phyloP scores from a whole-genome alignment of 331 rosid species.

The Telfairia occidentalis region DNA sequence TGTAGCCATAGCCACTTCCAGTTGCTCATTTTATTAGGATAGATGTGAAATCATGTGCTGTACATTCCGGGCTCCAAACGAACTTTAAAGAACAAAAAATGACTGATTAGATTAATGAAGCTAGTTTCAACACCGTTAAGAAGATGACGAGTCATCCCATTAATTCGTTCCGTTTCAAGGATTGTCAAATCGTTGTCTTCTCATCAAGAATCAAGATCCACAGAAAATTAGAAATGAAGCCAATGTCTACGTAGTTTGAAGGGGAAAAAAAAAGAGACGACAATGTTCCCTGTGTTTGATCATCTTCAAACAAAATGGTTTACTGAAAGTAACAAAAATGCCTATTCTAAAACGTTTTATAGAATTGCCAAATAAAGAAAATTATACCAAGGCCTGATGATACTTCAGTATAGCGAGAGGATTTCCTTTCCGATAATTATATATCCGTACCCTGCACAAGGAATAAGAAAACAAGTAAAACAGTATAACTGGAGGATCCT shows the following conservation, averaged over 20 bases:
- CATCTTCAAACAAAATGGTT: background rate
- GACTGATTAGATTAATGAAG: background rate
- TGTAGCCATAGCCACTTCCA: background rate
- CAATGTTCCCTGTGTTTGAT: background rate
- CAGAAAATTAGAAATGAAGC: background rate
- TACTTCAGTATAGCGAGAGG: conserved; percentile 78
- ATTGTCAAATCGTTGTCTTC: background rate
- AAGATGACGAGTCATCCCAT: background rate
- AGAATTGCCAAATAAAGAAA: background rate
- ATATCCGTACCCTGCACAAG: conserved; percentile 62
- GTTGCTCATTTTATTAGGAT: background rate
- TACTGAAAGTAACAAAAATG: background rate
- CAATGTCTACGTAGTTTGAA: background rate
- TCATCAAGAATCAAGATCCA: background rate
- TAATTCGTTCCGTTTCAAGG: background rate
- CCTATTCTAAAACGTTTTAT: background rate
- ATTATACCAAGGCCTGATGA: conserved; percentile 66
- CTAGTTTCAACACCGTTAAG: background rate
- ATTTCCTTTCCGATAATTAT: conserved; percentile 70
- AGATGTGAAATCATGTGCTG: background rate
- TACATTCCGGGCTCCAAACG: background rate
- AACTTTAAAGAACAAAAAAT: background rate
- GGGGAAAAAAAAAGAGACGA: background rate
- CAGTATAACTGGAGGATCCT: background rate
- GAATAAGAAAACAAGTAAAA: background rate